phyloP scores from a whole-genome alignment of 345 rosid genomes.

The Moricandia moricandioides region DNA sequence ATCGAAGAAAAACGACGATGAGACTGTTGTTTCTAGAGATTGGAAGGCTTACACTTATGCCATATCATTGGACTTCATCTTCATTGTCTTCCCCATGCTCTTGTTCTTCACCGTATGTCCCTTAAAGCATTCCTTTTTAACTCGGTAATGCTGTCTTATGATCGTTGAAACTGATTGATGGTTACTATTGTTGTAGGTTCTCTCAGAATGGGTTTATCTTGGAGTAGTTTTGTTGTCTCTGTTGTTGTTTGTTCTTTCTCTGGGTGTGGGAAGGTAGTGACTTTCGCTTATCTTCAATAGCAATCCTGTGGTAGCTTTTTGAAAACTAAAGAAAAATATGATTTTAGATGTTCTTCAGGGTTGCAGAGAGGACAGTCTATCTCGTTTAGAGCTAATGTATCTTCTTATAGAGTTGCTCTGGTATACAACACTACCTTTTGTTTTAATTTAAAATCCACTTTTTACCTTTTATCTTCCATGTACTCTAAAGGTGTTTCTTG shows the following conservation, averaged over 20 bases:
- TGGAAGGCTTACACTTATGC: conserved; percentile 45
- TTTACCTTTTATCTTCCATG: neutral
- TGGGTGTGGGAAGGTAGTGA: conserved; percentile 70
- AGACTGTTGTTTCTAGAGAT: conserved; percentile 38
- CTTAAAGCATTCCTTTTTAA: neutral
- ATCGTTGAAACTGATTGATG: neutral
- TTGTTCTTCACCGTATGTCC: conserved; percentile 65
- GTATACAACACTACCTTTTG: conserved; percentile 34
- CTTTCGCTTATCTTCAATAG: conserved; percentile 13
- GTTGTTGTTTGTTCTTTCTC: conserved; percentile 33
- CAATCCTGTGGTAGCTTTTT: neutral
- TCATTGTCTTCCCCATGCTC: conserved; percentile 60
- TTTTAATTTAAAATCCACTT: conserved; percentile 4
- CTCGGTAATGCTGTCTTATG: neutral
- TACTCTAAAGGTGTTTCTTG: conserved; percentile 17
- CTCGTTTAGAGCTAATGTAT: conserved; percentile 51
- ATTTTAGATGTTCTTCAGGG: conserved; percentile 41
- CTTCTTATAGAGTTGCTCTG: conserved; percentile 66
- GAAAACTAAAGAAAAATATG: conserved; percentile 15
- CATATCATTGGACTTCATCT: conserved; percentile 56
- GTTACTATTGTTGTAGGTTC: conserved; percentile 47
- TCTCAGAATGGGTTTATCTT: conserved; percentile 65
- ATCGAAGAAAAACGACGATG: conserved; percentile 48
- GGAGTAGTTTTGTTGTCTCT: conserved; percentile 40
- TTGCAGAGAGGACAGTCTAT: conserved; percentile 36